A percentile compares a stretch with the other conserved stretches of the same genome.
Conservation (phyloP, 1,139 yeast species). For the Blastobotrys proliferans region DNA sequence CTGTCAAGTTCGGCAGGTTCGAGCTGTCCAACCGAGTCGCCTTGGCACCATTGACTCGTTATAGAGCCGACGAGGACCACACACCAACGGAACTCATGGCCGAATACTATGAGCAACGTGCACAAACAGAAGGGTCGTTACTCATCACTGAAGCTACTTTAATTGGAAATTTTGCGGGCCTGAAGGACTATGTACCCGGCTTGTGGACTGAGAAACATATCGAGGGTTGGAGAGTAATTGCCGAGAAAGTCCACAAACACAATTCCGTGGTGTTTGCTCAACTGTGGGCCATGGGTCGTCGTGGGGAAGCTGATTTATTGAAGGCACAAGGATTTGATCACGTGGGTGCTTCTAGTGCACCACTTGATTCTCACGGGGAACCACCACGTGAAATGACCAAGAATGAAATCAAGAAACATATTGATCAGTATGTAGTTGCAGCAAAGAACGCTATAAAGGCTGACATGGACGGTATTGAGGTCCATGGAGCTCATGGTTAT, state of each 20-base stretch:
- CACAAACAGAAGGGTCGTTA: constrained; percentile 48
- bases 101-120: constrained; percentile 52
- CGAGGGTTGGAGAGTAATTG: constrained; percentile 49
- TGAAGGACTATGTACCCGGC: constrained; percentile 47
- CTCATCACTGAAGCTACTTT: constrained; percentile 45
- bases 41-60: constrained; percentile 53
- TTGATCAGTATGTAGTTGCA: constrained; percentile 40
- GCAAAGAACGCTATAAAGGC: constrained; percentile 50
- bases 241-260: constrained; percentile 49
- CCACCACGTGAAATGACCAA: constrained; percentile 42
- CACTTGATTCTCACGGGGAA: constrained; percentile 16
- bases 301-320: constrained; percentile 38
- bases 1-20: constrained; percentile 30
- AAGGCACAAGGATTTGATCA: constrained; percentile 4
- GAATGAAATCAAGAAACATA: constrained; percentile 42
- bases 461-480: constrained; percentile 67
- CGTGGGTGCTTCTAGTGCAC: constrained; percentile 23
- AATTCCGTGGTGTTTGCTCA: constrained; percentile 51
- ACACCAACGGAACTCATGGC: constrained; percentile 47
- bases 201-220: constrained; percentile 47
- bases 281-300: constrained; percentile 60
- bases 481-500: constrained; percentile 69
- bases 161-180: constrained; percentile 36
- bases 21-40: constrained; percentile 41
- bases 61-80: constrained; percentile 34